Evolutionary conservation across 139 green algal species (phyloP), one percentile per base, ranked within the genome.

Genomic region (Yamagishiella unicocca): DNA sequence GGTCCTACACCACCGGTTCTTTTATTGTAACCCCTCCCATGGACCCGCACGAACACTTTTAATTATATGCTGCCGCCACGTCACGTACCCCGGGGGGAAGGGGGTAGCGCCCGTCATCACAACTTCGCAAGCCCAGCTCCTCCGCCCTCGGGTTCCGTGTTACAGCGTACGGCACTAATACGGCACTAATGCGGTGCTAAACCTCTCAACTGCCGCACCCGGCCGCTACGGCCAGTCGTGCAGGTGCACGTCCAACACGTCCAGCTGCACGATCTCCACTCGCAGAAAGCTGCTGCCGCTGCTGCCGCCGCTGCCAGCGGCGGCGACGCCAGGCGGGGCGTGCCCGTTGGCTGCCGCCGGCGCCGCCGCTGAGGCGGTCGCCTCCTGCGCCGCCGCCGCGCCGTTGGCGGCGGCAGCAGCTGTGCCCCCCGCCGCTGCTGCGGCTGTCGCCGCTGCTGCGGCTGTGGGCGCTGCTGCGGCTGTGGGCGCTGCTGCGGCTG

Each of bases 181-280:
- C n/a, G n/a, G n/a, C n/a, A n/a, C n/a, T n/a, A n/a, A n/a, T n/a
- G n/a, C n/a, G n/a, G n/a, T n/a, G n/a, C n/a, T n/a, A n/a, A n/a
- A n/a, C n/a, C n/a, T n/a, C n/a, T n/a, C n/a, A n/a, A n/a, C n/a
- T n/a, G n/a, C n/a, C n/a, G n/a, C n/a, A n/a, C n/a, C 71, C 6
- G 87, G 53, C 12, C 17, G 31, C 31, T 74, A 94, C 12, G 82
- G 85, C 89, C 91, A 92, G 33, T 93, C 75, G 12, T 91, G 80
- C 85, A 95, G 87, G 72, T 94, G 87, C 73, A 97, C 88, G 43
- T 93, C 89, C 25, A 91, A 53, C 71, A 97, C 94, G 76, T 97
- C 94, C 76, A 97, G 87, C 62, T 93, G 89, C 46, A 93, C 55
- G 31, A 93, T 93, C 62, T 93, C 92, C 81, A 82, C 88, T 17